These are phyloP conservation scores for Saussurea involucrata DNA, from an alignment of 129 eudicot species.

Conservation along the genomic window DNA sequence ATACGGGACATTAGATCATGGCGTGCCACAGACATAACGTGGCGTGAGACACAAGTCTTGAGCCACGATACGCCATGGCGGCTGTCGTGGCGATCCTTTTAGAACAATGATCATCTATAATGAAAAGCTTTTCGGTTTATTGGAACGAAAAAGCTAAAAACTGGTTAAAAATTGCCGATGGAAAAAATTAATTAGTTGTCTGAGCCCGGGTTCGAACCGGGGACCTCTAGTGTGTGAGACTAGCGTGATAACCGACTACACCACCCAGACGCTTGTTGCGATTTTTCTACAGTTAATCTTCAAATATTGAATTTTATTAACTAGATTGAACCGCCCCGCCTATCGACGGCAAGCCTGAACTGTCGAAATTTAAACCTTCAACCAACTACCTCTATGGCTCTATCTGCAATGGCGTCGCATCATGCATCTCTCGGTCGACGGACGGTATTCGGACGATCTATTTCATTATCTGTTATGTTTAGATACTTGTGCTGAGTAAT, in stretches of 20 bases:
- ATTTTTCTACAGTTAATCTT: background rate
- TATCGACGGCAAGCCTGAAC: constrained; percentile 25
- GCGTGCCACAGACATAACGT: too few species aligned
- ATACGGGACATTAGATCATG: too few species aligned
- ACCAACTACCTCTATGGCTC: constrained; percentile 1
- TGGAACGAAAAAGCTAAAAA: too few species aligned
- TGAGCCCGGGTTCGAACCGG: constrained; percentile 99
- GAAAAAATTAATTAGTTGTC: constrained; percentile 29
- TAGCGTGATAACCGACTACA: constrained; percentile 99
- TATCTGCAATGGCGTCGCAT: constrained; percentile 51
- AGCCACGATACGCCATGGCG: too few species aligned
- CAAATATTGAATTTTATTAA: background rate
- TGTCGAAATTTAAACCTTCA: constrained; percentile 2
- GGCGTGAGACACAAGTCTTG: too few species aligned
- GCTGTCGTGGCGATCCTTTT: too few species aligned
- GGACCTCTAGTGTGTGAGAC: constrained; percentile 99
- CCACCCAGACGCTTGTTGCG: constrained; percentile 90
- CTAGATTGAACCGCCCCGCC: constrained; percentile 13
- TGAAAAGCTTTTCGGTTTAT: too few species aligned
- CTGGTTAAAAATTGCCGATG: too few species aligned
- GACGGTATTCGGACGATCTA: constrained; percentile 43
- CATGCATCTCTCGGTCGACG: constrained; percentile 89
- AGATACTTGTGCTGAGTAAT: background rate
- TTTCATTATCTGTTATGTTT: background rate
- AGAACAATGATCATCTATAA: too few species aligned